These are phyloP conservation scores for Sporothrix inflata DNA, from an alignment of 2,329 filamentous ascomycete species.

Conservation along the genomic window DNA sequence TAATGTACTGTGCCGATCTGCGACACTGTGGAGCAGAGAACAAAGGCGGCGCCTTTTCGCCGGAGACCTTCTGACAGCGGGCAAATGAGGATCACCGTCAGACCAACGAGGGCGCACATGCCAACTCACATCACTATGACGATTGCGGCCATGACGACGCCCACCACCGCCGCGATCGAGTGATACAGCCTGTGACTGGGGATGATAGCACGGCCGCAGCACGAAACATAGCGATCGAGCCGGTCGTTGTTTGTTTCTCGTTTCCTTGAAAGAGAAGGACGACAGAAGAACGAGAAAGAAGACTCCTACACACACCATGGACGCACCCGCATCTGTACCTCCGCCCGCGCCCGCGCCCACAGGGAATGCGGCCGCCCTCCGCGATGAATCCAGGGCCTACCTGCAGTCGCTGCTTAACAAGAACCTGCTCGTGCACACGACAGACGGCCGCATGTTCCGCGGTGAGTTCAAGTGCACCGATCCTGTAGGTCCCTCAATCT, in stretches of 20 bases:
- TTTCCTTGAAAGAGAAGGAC: not conserved
- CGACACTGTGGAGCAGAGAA: not conserved
- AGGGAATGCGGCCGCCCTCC: not conserved
- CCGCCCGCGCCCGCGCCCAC: not conserved
- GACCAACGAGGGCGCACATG: constrained; percentile 8
- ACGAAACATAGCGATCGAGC: not conserved
- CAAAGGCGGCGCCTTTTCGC: not conserved
- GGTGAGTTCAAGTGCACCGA: constrained; percentile 95
- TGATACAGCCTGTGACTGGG: constrained; percentile 15
- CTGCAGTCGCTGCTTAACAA: constrained; percentile 73
- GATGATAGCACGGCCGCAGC: not conserved
- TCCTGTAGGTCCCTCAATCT: constrained; percentile 57
- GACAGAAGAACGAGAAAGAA: not conserved
- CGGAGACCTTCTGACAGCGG: not conserved
- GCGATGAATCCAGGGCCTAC: constrained; percentile 43
- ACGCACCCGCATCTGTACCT: not conserved
- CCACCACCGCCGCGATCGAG: not conserved
- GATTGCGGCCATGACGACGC: constrained; percentile 22
- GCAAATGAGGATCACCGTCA: constrained; percentile 20
- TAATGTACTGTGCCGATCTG: constrained; percentile 6
- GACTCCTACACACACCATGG: not conserved
- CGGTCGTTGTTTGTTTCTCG: not conserved
- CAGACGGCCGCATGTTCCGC: constrained; percentile 84
- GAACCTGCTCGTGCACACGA: constrained; percentile 76
- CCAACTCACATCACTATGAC: constrained; percentile 19